Evolutionary conservation across 1,284 basidiomycete species (phyloP).

Genomic region (Cutaneotrichosporon dermatis): DNA sequence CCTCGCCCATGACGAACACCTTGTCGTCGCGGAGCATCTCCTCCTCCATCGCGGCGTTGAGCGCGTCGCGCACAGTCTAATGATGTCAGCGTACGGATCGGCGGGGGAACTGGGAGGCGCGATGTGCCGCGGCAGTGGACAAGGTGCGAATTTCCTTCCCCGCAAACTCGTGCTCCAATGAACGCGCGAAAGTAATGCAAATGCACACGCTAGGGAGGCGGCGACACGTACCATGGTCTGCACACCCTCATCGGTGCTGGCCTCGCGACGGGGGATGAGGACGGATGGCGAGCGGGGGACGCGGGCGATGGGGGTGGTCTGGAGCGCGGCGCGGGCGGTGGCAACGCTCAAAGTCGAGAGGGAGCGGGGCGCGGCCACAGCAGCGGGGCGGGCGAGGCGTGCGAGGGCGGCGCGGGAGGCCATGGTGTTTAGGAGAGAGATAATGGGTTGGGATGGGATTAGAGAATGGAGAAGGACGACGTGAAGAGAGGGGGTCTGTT

Average conservation of each 20-base stretch:
- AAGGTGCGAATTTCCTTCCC: background rate
- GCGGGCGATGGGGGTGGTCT: conserved; percentile 39
- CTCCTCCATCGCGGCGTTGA: conserved; percentile 98
- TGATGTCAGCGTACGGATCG: conserved; percentile 32
- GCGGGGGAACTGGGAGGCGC: background rate
- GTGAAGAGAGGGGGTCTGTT: background rate
- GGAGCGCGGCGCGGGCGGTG: conserved; percentile 33
- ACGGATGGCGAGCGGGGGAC: conserved; percentile 32
- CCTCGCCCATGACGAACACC: conserved; percentile 95
- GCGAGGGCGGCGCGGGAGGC: conserved; percentile 61
- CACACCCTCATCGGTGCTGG: conserved; percentile 38
- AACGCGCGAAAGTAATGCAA: background rate
- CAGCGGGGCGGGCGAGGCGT: conserved; percentile 59
- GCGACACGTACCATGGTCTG: conserved; percentile 39
- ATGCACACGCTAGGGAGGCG: background rate
- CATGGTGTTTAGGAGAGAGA: conserved; percentile 50
- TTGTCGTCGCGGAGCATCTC: conserved; percentile 96
- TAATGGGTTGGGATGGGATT: background rate
- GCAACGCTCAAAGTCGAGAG: conserved; percentile 40
- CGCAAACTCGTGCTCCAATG: no score
- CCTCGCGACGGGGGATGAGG: conserved; percentile 34
- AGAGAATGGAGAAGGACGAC: background rate
- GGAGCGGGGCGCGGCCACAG: conserved; percentile 51
- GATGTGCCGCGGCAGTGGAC: conserved; percentile 14
- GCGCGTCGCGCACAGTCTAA: conserved; percentile 94